These are phyloP conservation scores for Penicillium sclerotigenum DNA, from an alignment of 2,329 filamentous ascomycete species.

Conservation along the genomic window DNA sequence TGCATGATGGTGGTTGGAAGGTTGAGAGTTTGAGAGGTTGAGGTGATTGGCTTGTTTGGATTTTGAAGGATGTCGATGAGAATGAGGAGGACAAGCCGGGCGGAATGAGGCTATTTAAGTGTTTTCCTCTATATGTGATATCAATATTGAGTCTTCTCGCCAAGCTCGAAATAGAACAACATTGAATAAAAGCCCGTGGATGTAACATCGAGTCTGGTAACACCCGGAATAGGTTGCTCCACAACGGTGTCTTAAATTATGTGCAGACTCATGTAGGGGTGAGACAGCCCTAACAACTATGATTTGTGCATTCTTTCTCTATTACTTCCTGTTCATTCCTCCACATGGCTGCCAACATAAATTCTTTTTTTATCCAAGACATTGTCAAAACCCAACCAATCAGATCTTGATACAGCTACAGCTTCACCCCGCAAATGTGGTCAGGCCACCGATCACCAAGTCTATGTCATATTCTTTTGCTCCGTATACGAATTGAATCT, in stretches of 20 bases:
- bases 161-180: conserved; percentile 7
- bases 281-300: not conserved
- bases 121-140: not conserved
- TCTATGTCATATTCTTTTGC: not conserved
- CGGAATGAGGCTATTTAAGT: conserved; percentile 1
- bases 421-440: conserved; percentile 3
- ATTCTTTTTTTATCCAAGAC: conserved; percentile 1
- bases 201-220: conserved; percentile 3
- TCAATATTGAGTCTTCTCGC: not conserved
- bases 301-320: conserved; percentile 1
- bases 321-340: not conserved
- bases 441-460: not conserved
- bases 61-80: not conserved
- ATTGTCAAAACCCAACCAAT: conserved; percentile 7
- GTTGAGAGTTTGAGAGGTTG: not conserved
- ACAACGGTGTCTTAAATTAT: not conserved
- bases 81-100: not conserved
- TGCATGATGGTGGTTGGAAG: conserved; percentile 40
- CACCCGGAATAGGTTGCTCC: not conserved
- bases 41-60: not conserved
- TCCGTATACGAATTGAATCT: not conserved
- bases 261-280: not conserved
- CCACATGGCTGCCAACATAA: not conserved
- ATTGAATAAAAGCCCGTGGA: not conserved
- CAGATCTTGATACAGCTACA: not conserved